Evolutionary conservation across 1,284 basidiomycete genomes (phyloP).

Genomic region (Sphaerobolus stellatus): DNA sequence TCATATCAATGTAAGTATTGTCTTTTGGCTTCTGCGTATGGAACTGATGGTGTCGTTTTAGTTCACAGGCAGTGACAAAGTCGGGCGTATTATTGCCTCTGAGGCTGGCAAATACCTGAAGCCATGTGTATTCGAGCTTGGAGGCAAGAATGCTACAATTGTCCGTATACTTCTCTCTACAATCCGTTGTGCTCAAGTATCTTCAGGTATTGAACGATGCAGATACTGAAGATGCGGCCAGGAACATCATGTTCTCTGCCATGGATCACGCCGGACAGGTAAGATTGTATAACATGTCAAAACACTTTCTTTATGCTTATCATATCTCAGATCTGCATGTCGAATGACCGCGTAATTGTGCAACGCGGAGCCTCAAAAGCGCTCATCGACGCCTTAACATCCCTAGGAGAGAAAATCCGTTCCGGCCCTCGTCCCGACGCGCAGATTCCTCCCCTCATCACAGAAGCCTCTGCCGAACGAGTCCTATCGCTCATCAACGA

Average conservation of each 20-base stretch:
- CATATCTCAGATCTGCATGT: slow-evolving; percentile 61
- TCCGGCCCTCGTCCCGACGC: not conserved
- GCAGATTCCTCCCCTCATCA: not conserved
- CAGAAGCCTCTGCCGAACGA: not conserved
- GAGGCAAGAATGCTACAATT: slow-evolving; percentile 72
- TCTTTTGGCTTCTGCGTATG: not conserved
- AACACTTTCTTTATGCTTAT: not conserved
- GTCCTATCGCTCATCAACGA: not conserved
- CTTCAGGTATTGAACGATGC: slow-evolving; percentile 59
- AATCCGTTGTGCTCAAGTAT: not conserved
- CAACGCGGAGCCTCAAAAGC: slow-evolving; percentile 39
- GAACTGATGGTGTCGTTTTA: slow-evolving; percentile 24
- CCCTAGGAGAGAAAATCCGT: slow-evolving; percentile 30
- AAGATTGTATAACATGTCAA: not conserved
- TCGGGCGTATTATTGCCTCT: slow-evolving; percentile 66
- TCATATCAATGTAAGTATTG: slow-evolving; percentile 39
- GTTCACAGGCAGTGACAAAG: slow-evolving; percentile 70
- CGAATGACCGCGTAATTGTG: slow-evolving; percentile 64
- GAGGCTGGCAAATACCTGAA: slow-evolving; percentile 75
- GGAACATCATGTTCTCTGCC: slow-evolving; percentile 53
- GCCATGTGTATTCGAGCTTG: slow-evolving; percentile 70
- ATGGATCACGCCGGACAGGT: slow-evolving; percentile 55
- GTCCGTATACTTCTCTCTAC: slow-evolving; percentile 33
- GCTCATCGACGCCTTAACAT: slow-evolving; percentile 38
- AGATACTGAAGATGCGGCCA: slow-evolving; percentile 55